Conservation (phyloP, 768 basidiomycete species). For the Tylopilus vinaceipallidus region DNA sequence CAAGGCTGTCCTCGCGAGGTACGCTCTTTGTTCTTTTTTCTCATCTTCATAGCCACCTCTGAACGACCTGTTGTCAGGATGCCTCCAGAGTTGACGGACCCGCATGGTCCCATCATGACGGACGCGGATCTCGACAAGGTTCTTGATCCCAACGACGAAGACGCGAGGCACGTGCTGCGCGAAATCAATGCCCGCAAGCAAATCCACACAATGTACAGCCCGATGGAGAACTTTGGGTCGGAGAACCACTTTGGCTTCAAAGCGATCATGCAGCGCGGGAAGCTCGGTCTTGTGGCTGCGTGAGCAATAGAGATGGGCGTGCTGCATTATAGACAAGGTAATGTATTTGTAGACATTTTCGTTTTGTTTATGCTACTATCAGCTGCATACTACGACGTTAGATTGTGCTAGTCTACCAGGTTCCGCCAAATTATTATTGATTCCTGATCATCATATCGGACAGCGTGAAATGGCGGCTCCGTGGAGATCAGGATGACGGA, state of each 20-base stretch:
- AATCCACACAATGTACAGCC: conserved; percentile 17
- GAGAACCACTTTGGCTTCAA: conserved; percentile 13
- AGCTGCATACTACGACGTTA: too few relatives aligned
- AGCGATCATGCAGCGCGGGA: conserved; percentile 1
- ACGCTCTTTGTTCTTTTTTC: not conserved
- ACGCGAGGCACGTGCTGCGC: conserved; percentile 7
- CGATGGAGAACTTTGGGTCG: conserved; percentile 7
- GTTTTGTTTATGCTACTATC: too few relatives aligned
- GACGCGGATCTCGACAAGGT: not conserved
- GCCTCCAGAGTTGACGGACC: not conserved
- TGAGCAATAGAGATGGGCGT: too few relatives aligned
- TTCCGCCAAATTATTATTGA: too few relatives aligned
- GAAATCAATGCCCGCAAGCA: conserved; percentile 19
- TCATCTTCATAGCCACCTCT: too few relatives aligned
- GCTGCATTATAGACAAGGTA: too few relatives aligned
- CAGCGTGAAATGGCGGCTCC: too few relatives aligned
- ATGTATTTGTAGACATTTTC: too few relatives aligned
- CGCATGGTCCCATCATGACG: not conserved
- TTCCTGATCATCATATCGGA: too few relatives aligned
- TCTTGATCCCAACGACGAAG: conserved; percentile 3
- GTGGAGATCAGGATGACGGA: too few relatives aligned
- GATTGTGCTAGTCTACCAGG: too few relatives aligned
- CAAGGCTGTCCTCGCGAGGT: not conserved
- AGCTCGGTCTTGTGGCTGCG: not conserved
- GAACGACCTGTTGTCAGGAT: not conserved